Evolutionary conservation across 2,329 filamentous ascomycete genomes (phyloP), one percentile per base, ranked within the genome.

Genomic region (Fusarium sp.): DNA sequence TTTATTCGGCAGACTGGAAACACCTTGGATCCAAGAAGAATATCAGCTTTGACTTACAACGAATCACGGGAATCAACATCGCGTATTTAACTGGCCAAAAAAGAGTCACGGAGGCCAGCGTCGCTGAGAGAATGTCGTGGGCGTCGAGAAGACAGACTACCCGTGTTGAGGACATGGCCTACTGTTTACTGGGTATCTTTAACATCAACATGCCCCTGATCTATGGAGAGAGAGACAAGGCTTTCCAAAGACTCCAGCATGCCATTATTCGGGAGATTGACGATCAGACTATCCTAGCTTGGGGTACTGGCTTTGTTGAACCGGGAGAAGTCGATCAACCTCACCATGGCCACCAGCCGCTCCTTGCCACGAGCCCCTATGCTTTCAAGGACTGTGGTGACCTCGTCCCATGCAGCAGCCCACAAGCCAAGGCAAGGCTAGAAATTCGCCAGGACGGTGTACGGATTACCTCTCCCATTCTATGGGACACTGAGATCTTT

Each of bases 161-260:
- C 4, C 61, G 63, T n/a, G 27, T 25, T 7, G 67, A 69, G 15
- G 66, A 69, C 7, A 27, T 35, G 3, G 57, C 66, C 4, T 66
- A 69, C 27, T 66, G 66, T 20, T 14, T 69, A 6, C 43, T 69
- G 47, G 66, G 66, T 3, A 43, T 69, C 5, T 69, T 69, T 6
- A 54, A 62, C 38, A 60, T 69, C 6, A 66, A 57, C 22, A 63
- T 69, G 66, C 66, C 66, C 1, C 33, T 69, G 33, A 40, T 69
- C 38, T 69, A 69, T 9, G 66, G 66, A 4, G 66, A 69, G 22
- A 59, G 63, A 5, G 47, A 32, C 1, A 56, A 61, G 3, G 57
- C 66, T 5, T 69, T 69, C 47, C 20, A 57, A 9, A 52, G 63
- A 6, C 20, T 69, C 3, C 66, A 69, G 47, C 37, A 62, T 22